Evolutionary conservation across 306 rosid genomes (phyloP).

Genomic region (Crotalaria pallida): DNA sequence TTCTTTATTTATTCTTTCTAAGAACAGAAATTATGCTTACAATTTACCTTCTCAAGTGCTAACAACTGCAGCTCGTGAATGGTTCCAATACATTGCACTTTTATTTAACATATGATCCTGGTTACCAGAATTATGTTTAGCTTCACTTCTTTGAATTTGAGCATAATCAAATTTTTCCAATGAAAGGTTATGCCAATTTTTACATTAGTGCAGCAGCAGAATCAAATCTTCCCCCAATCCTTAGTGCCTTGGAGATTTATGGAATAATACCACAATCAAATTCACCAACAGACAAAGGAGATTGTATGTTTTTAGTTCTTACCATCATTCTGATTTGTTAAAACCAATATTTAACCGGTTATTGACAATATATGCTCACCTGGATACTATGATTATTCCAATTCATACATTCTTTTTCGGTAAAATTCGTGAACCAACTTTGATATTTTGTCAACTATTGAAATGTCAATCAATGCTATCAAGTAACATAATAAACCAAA

Average conservation of each 20-base stretch:
- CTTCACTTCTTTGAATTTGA: slow-evolving; percentile 37
- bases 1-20: no score
- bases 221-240: slow-evolving; percentile 33
- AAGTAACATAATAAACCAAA: no score
- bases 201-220: background rate
- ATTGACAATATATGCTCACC: background rate
- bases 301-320: background rate
- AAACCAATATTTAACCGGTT: background rate
- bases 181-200: background rate
- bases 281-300: background rate
- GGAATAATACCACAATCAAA: background rate
- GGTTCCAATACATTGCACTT: background rate
- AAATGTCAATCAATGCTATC: background rate
- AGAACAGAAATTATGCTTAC: slow-evolving; percentile 1
- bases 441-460: background rate
- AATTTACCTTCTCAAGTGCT: slow-evolving; percentile 4
- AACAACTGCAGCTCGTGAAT: background rate
- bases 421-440: background rate
- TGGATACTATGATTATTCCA: background rate
- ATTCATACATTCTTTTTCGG: background rate
- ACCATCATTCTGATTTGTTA: background rate
- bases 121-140: slow-evolving; percentile 6
- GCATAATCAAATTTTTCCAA: background rate
- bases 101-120: background rate
- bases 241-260: slow-evolving; percentile 35